These are phyloP conservation scores for Cercophora newfieldiana DNA, from an alignment of 495 filamentous ascomycete genomes.

Conservation along the genomic window DNA sequence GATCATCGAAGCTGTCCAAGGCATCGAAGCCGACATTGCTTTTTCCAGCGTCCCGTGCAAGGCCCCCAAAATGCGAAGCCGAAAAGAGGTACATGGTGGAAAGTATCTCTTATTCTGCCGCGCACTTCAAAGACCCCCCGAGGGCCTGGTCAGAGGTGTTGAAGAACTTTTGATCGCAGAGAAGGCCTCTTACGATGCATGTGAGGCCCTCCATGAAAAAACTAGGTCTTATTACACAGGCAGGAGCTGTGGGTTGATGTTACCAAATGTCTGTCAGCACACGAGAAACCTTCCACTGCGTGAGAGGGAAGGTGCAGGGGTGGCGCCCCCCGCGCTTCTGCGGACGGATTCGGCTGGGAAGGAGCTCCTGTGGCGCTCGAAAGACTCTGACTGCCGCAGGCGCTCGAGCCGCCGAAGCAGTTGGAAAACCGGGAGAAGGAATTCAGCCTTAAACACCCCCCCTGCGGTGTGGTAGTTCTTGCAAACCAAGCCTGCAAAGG, in stretches of 20 bases:
- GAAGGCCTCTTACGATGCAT: no score
- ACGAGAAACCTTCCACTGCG: no score
- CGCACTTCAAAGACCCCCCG: no score
- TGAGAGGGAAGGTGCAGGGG: background rate
- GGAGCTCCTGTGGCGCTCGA: slow-evolving; percentile 13
- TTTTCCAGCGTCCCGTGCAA: background rate
- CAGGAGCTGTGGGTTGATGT: no score
- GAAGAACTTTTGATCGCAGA: no score
- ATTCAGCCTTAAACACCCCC: slow-evolving; percentile 22
- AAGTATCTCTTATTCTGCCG: no score
- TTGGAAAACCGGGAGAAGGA: slow-evolving; percentile 23
- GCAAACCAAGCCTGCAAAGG: background rate
- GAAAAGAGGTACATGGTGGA: background rate
- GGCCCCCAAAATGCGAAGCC: no score
- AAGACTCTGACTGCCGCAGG: slow-evolving; percentile 7
- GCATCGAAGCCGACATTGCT: background rate
- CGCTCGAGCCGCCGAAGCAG: slow-evolving; percentile 16
- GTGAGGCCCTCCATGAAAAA: no score
- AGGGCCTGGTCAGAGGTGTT: no score
- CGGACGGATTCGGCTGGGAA: background rate
- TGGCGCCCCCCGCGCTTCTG: background rate
- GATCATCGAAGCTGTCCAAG: background rate
- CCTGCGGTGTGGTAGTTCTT: background rate
- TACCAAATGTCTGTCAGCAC: no score
- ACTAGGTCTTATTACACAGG: no score